These are phyloP conservation scores for Pichia terricola DNA, from an alignment of 1,139 yeast genomes.

Conservation along the genomic window DNA sequence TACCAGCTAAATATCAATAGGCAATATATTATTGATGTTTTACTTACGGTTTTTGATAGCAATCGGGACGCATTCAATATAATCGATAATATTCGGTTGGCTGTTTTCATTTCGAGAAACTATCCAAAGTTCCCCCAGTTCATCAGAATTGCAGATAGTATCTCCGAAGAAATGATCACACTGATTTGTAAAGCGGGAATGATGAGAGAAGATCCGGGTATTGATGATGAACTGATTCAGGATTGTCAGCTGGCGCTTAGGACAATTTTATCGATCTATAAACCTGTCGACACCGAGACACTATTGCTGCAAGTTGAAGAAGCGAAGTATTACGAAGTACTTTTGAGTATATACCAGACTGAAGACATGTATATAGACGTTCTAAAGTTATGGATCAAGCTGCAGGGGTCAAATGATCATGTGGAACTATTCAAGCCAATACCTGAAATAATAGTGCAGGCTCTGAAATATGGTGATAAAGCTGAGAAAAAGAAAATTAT, in stretches of 20 bases:
- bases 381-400: constrained; percentile 31
- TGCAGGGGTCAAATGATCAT: constrained; percentile 4
- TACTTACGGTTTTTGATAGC: constrained; percentile 42
- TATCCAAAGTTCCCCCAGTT: constrained; percentile 76
- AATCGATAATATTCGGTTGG: constrained; percentile 35
- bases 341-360: constrained; percentile 46
- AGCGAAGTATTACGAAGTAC: constrained; percentile 47
- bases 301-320: constrained; percentile 43
- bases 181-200: constrained; percentile 33
- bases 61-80: constrained; percentile 24
- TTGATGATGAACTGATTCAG: constrained; percentile 27
- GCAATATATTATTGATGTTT: constrained; percentile 58
- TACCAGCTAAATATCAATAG: constrained; percentile 35
- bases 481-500: constrained; percentile 30
- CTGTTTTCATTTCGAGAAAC: constrained; percentile 66
- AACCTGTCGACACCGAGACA: constrained; percentile 40
- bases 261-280: constrained; percentile 52
- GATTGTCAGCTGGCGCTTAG: constrained; percentile 72
- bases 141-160: constrained; percentile 55
- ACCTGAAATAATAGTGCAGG: constrained; percentile 30
- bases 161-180: constrained; percentile 38
- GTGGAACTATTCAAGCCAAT: constrained; percentile 16
- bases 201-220: background rate
- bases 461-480: constrained; percentile 28
- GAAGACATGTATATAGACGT: constrained; percentile 46